Conservation (phyloP, 1,284 basidiomycete species). For the Tylopilus sp. region DNA sequence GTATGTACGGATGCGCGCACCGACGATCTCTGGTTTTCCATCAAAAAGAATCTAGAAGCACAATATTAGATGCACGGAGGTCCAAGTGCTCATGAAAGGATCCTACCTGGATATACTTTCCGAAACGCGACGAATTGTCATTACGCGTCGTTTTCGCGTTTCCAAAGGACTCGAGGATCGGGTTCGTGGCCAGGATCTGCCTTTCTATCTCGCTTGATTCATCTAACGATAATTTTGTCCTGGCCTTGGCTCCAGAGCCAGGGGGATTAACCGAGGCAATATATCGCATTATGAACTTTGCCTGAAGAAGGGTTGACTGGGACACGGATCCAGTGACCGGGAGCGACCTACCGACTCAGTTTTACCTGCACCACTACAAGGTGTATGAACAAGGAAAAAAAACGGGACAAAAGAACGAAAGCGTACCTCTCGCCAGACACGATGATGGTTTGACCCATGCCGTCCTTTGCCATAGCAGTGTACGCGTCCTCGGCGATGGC, state of each 20-base stretch:
- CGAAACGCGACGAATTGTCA: constrained; percentile 98
- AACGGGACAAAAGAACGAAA: constrained; percentile 6
- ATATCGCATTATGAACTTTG: constrained; percentile 99
- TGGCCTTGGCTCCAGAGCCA: constrained; percentile 56
- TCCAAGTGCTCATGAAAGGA: background rate
- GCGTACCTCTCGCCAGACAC: constrained; percentile 94
- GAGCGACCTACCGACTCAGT: constrained; percentile 80
- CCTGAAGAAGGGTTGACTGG: constrained; percentile 42
- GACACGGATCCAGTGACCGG: background rate
- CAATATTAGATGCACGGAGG: constrained; percentile 12
- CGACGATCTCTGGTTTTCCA: constrained; percentile 92
- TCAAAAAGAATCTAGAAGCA: constrained; percentile 86
- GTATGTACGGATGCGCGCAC: constrained; percentile 96
- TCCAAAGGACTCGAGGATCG: constrained; percentile 98
- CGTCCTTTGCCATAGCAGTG: constrained; percentile 94
- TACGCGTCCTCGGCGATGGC: constrained; percentile 99
- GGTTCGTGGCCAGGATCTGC: constrained; percentile 97
- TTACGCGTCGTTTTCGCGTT: constrained; percentile 99
- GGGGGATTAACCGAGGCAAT: constrained; percentile 97
- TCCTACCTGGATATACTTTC: constrained; percentile 96
- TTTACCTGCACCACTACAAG: constrained; percentile 90
- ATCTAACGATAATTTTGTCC: constrained; percentile 68
- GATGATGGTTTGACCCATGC: constrained; percentile 97
- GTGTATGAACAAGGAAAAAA: constrained; percentile 23
- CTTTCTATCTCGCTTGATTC: constrained; percentile 93